phyloP scores from a whole-genome alignment of 2,329 filamentous ascomycete species.

The Stromatinia cepivora region DNA sequence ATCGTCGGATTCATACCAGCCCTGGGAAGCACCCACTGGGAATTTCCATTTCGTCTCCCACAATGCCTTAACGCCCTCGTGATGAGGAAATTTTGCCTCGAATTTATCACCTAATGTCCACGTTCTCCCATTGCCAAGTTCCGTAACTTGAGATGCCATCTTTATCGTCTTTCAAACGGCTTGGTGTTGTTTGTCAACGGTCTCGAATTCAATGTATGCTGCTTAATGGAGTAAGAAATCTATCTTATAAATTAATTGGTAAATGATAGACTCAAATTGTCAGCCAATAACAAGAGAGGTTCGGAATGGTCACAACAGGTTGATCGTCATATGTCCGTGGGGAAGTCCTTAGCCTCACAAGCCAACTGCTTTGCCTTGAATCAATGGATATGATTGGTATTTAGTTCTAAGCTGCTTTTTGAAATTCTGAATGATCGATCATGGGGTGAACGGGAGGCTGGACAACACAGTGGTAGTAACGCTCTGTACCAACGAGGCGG shows the following conservation, averaged over 20 bases:
- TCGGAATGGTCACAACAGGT: not conserved
- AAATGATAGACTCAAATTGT: not conserved
- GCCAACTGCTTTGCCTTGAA: too few species aligned
- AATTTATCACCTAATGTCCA: conserved; percentile 24
- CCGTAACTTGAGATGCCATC: conserved; percentile 8
- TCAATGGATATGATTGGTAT: not conserved
- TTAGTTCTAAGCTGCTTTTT: not conserved
- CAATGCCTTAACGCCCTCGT: conserved; percentile 52
- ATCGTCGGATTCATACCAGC: not conserved
- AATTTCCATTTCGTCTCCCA: conserved; percentile 79
- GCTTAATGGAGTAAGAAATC: not conserved
- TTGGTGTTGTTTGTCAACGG: not conserved
- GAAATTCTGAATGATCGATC: too few species aligned
- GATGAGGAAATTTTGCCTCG: conserved; percentile 29
- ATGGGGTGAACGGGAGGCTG: not conserved
- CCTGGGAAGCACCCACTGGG: conserved; percentile 49
- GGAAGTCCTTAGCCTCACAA: conserved; percentile 2
- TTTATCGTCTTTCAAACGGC: not conserved
- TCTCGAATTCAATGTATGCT: not conserved
- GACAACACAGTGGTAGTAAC: not conserved
- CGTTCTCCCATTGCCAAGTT: conserved; percentile 18
- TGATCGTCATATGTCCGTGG: not conserved
- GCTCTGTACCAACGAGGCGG: not conserved
- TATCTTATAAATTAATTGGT: not conserved
- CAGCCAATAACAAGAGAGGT: not conserved